A percentile compares a stretch with the other conserved stretches of the same genome.
phyloP scores from a whole-genome alignment of 257 asterid genomes.

The Craterostigma plantagineum region DNA sequence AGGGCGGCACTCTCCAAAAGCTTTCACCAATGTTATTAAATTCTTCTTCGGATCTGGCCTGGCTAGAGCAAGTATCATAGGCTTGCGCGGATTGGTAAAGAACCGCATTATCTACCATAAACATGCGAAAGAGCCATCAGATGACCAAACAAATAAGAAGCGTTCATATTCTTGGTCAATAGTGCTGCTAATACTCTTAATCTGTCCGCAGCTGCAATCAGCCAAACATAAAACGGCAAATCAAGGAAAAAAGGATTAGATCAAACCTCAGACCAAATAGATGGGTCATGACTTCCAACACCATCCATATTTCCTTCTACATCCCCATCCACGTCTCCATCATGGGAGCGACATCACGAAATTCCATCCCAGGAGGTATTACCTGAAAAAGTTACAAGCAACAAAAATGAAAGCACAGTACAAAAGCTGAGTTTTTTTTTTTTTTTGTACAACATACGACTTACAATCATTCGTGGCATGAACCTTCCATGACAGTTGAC shows the following conservation, averaged over 20 bases:
- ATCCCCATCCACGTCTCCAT: constrained; percentile 48
- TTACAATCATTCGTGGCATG: constrained; percentile 78
- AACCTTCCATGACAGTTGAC: constrained; percentile 57
- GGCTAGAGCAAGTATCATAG: constrained; percentile 83
- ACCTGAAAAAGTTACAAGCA: constrained; percentile 24
- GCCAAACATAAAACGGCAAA: constrained; percentile 7
- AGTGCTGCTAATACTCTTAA: background rate
- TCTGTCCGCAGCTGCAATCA: background rate
- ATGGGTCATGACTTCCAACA: constrained; percentile 32
- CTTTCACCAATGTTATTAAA: constrained; percentile 60
- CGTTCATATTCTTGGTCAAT: background rate
- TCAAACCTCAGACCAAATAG: constrained; percentile 67
- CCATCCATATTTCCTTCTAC: constrained; percentile 25
- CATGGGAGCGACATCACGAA: constrained; percentile 41
- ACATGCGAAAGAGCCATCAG: constrained; percentile 1
- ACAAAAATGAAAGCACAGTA: background rate
- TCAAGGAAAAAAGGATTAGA: constrained; percentile 11
- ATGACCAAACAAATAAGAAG: background rate
- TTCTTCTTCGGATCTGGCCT: constrained; percentile 90
- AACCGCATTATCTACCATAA: constrained; percentile 58
- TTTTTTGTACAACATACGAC: constrained; percentile 12
- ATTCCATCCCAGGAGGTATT: constrained; percentile 88
- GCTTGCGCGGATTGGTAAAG: constrained; percentile 72
- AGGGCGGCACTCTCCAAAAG: constrained; percentile 73
- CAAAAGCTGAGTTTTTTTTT: background rate